Evolutionary conservation across 352 stramenopile species (phyloP).

Genomic region (Pythium aquatile): DNA sequence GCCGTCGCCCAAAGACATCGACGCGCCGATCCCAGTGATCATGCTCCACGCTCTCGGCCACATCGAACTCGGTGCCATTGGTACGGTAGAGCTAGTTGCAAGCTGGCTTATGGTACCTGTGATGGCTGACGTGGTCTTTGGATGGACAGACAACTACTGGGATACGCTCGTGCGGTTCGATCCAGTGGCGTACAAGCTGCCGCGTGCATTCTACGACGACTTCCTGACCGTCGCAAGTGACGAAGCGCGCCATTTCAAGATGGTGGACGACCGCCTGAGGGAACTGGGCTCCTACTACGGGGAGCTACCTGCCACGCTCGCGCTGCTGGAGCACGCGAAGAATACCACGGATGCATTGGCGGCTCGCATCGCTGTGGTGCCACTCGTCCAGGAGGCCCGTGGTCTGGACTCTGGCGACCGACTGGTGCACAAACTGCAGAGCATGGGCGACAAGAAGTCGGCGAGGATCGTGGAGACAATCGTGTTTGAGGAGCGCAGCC

Average conservation of each 20-base stretch:
- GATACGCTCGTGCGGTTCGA: slow-evolving; percentile 85
- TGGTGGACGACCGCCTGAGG: slow-evolving; percentile 67
- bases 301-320: slow-evolving; percentile 56
- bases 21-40: slow-evolving; percentile 58
- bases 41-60: slow-evolving; percentile 85
- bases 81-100: slow-evolving; percentile 14
- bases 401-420: slow-evolving; percentile 75
- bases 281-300: slow-evolving; percentile 69
- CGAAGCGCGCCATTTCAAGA: slow-evolving; percentile 75
- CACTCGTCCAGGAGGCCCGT: slow-evolving; percentile 78
- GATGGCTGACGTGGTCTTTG: neutral
- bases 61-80: slow-evolving; percentile 82
- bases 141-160: slow-evolving; percentile 78
- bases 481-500: slow-evolving; percentile 73
- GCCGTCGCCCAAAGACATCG: slow-evolving; percentile 64
- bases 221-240: slow-evolving; percentile 71
- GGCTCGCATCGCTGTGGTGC: slow-evolving; percentile 72
- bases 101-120: neutral
- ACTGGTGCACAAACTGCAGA: slow-evolving; percentile 72
- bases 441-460: slow-evolving; percentile 63
- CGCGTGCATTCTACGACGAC: slow-evolving; percentile 69
- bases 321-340: slow-evolving; percentile 66
- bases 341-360: slow-evolving; percentile 71
- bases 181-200: slow-evolving; percentile 40
- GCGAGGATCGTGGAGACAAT: slow-evolving; percentile 72